These are phyloP conservation scores for Rutstroemia sp. DNA, from an alignment of 2,329 filamentous ascomycete species.

Conservation along the genomic window DNA sequence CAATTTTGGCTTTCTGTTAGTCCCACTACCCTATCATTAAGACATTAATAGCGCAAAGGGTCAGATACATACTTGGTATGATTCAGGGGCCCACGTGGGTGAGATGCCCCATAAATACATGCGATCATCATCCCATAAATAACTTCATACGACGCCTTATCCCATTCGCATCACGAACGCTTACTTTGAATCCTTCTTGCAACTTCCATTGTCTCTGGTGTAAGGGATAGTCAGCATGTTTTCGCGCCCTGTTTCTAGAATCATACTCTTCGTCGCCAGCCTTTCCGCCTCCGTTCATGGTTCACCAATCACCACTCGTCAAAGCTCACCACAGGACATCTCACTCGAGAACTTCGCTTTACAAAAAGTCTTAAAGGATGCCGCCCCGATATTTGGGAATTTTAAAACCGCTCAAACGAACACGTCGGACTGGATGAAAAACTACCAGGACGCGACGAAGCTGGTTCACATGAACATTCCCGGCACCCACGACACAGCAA, in stretches of 20 bases:
- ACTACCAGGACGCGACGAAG: constrained; percentile 34
- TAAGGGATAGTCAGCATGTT: background rate
- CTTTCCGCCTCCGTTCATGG: background rate
- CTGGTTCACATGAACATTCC: constrained; percentile 43
- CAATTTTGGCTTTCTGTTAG: too few relatives aligned
- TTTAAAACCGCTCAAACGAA: constrained; percentile 20
- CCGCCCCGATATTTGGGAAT: constrained; percentile 36
- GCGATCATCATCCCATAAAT: too few relatives aligned
- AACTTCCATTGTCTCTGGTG: too few relatives aligned
- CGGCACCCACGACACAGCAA: constrained; percentile 42
- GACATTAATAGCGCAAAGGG: too few relatives aligned
- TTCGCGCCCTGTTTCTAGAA: background rate
- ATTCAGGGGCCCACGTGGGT: too few relatives aligned
- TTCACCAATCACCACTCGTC: background rate
- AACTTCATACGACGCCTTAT: too few relatives aligned
- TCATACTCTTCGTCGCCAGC: background rate
- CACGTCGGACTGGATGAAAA: constrained; percentile 39
- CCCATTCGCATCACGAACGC: too few relatives aligned
- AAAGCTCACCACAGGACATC: background rate
- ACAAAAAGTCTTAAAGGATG: constrained; percentile 35
- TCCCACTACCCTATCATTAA: too few relatives aligned
- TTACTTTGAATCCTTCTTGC: too few relatives aligned
- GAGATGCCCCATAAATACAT: too few relatives aligned
- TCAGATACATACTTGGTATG: too few relatives aligned
- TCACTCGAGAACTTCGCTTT: constrained; percentile 33